A percentile compares a stretch with the other conserved stretches of the same genome.
Evolutionary conservation across 1,284 basidiomycete genomes (phyloP).

Genomic region (Ceratobasidium sp.): DNA sequence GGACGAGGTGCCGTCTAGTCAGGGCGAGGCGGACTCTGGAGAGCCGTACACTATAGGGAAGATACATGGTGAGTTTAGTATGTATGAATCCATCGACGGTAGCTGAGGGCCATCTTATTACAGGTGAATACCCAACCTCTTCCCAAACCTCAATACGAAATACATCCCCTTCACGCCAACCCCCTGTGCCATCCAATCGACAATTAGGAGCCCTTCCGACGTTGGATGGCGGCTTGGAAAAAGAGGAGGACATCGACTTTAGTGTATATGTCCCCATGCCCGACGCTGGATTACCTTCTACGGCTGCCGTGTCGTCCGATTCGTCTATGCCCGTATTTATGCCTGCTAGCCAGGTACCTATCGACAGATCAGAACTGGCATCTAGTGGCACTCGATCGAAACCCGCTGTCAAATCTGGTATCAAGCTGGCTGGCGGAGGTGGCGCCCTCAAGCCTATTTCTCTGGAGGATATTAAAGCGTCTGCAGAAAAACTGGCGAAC

Average conservation of each 20-base stretch:
- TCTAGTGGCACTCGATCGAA: neutral
- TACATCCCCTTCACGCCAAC: constrained; percentile 14
- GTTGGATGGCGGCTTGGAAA: neutral
- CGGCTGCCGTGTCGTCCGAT: constrained; percentile 1
- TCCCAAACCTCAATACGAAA: constrained; percentile 27
- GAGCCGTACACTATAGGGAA: neutral
- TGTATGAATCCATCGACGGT: neutral
- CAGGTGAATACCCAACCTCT: constrained; percentile 30
- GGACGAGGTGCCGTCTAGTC: constrained; percentile 40
- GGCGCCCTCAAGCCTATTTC: constrained; percentile 32
- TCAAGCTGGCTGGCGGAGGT: constrained; percentile 31
- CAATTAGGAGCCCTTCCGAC: neutral
- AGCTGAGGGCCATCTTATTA: neutral
- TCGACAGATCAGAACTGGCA: constrained; percentile 15
- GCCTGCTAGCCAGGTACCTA: constrained; percentile 40
- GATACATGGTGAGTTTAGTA: constrained; percentile 19
- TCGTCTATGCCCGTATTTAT: constrained; percentile 34
- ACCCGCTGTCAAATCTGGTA: neutral
- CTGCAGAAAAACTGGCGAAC: constrained; percentile 23
- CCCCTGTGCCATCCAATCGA: neutral
- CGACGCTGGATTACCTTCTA: neutral
- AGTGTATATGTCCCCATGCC: constrained; percentile 11
- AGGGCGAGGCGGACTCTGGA: constrained; percentile 38
- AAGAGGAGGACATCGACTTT: constrained; percentile 29
- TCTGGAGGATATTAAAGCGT: constrained; percentile 36